A percentile compares a stretch with the other conserved stretches of the same genome.
Evolutionary conservation across 164 flowering plant species (phyloP).

Genomic region (Cinnamomum micranthum): DNA sequence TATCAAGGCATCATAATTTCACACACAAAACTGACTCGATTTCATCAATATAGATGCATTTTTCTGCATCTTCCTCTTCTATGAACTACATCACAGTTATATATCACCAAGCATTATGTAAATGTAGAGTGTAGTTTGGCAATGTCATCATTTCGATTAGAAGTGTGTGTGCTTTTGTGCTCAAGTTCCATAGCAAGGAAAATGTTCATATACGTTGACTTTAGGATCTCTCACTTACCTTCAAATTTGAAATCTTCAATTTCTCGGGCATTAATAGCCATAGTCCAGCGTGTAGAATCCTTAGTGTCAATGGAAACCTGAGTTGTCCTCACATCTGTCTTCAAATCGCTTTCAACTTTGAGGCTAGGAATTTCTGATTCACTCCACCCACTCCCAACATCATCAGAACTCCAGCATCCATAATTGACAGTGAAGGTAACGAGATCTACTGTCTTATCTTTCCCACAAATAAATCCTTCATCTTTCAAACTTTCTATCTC

Average conservation of each 20-base stretch:
- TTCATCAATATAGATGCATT: too few relatives aligned
- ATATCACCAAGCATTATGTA: too few relatives aligned
- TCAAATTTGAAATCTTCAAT: constrained; percentile 65
- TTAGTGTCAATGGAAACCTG: constrained; percentile 58
- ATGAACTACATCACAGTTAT: too few relatives aligned
- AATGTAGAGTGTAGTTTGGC: too few relatives aligned
- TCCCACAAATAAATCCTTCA: constrained; percentile 76
- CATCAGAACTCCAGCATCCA: constrained; percentile 63
- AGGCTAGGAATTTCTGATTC: constrained; percentile 64
- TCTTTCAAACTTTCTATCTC: constrained; percentile 59
- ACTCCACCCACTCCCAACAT: constrained; percentile 62
- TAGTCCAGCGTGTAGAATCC: constrained; percentile 79
- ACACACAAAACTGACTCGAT: too few relatives aligned
- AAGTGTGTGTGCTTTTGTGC: too few relatives aligned
- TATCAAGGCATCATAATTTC: too few relatives aligned
- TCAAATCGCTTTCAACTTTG: constrained; percentile 42
- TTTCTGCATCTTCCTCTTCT: too few relatives aligned
- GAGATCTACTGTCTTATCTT: constrained; percentile 58
- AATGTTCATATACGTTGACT: too few relatives aligned
- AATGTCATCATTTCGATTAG: too few relatives aligned
- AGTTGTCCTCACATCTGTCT: constrained; percentile 43
- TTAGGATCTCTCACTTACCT: constrained; percentile 40
- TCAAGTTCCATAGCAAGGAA: too few relatives aligned
- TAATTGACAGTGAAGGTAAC: constrained; percentile 79
- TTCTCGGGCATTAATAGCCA: constrained; percentile 66